Conservation (phyloP, 148 eudicot species). For the Rhododendron molle region DNA sequence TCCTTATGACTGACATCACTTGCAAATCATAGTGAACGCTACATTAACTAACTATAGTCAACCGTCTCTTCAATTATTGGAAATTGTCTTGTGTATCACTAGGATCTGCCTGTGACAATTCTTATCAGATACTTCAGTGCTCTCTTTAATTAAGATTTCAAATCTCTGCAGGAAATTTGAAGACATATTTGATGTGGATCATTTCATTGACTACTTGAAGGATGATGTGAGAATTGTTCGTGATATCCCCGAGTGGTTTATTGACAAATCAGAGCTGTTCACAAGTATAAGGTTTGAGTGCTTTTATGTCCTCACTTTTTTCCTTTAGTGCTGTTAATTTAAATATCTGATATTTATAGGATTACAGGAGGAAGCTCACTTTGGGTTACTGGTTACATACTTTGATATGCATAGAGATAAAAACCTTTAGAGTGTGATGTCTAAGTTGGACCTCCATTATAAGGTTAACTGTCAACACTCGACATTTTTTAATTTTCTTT, state of each 20-base stretch:
- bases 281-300: conserved; percentile 73
- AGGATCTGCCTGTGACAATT: neutral
- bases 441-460: neutral
- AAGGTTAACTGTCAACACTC: neutral
- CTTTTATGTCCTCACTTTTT: neutral
- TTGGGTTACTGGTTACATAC: neutral
- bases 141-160: neutral
- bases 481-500: neutral
- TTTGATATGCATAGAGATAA: neutral
- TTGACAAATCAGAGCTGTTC: conserved; percentile 85
- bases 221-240: conserved; percentile 90
- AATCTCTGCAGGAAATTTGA: conserved; percentile 73
- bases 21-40: neutral
- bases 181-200: conserved; percentile 98
- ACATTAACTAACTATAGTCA: neutral
- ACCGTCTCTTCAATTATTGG: neutral
- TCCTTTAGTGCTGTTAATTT: neutral
- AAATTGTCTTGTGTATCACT: neutral
- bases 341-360: neutral
- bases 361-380: neutral
- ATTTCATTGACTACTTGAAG: conserved; percentile 96
- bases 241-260: conserved; percentile 97
- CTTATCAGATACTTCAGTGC: neutral
- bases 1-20: neutral
- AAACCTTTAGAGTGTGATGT: neutral